Evolutionary conservation across 2,329 filamentous ascomycete species (phyloP), one percentile per base, ranked within the genome.

Genomic region (Fusarium denticulatum): DNA sequence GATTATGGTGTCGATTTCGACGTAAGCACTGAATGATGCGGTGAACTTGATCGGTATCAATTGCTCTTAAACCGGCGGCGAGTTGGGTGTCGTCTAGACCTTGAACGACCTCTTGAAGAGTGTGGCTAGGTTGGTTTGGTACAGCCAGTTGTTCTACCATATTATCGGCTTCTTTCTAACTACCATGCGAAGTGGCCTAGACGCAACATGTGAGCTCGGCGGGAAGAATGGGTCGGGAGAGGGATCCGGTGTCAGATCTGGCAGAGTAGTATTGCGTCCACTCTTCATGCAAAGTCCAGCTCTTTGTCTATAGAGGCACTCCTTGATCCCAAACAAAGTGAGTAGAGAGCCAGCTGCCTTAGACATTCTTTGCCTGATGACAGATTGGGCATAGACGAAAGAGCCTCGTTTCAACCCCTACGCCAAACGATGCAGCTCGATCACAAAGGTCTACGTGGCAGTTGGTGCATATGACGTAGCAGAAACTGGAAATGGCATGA

Each of bases 281-380:
- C n/a, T 36, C 6, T 28, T 28, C 28, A 26, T 6, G 16, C 13
- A 36, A 20, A 34, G 1, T 3, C 18, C 18, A 22, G 32, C 3
- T 12, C 6, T 52, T 24, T 15, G 1, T 12, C 6, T 5, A 12
- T 8, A 18, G 6, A 28, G 7, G 11, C 24, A 28, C 8, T 16
- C 0, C 6, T 18, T 14, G 4, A 7, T 28, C 6, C 7, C 4
- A 13, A 28, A 18, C 2, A 5, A 7, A 16, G 5, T 28, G 10
- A 7, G 5, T 28, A 16, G 9, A 28, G 10, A 16, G 5, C 2
- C 14, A 10, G 6, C 1, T 7, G 5, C 24, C 24, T 39, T 22
- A 1, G 1, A 2, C 5, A 8, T 28, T n/a, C 10, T 7, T 16
- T 53, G 24, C 24, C 50, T 10, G 1, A 28, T 40, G 11, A 7